These are phyloP conservation scores for Gossypium anomalum DNA, from an alignment of 345 rosid species.

Conservation along the genomic window DNA sequence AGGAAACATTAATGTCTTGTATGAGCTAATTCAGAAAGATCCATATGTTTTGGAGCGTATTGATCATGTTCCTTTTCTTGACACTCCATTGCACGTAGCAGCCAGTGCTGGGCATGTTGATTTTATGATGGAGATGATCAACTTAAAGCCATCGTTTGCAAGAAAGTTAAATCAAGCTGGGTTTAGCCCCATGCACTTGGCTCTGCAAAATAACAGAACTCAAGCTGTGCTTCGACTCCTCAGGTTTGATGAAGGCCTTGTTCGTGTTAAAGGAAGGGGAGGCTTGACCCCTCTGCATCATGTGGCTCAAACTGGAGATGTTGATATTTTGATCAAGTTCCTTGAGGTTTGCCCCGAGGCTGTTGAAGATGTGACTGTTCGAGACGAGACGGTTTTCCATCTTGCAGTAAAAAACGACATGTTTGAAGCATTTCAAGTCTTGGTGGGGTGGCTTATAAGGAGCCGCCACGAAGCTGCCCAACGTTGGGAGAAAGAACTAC, in stretches of 20 bases:
- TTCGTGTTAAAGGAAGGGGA: constrained; percentile 19
- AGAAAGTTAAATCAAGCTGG: too few species aligned
- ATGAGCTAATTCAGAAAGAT: constrained; percentile 1
- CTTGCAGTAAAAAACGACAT: not conserved
- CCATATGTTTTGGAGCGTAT: constrained; percentile 2
- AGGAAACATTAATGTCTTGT: constrained; percentile 11
- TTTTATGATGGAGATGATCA: constrained; percentile 8
- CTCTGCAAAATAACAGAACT: too few species aligned
- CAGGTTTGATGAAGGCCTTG: too few species aligned
- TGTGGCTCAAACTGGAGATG: constrained; percentile 7
- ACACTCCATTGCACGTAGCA: constrained; percentile 26
- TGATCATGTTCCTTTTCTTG: constrained; percentile 18
- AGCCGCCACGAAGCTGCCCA: not conserved
- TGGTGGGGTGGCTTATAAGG: too few species aligned
- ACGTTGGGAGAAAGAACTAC: not conserved
- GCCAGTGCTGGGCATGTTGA: constrained; percentile 10
- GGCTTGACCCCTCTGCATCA: constrained; percentile 23
- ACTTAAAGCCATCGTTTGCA: too few species aligned
- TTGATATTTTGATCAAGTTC: not conserved
- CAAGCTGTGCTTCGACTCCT: too few species aligned
- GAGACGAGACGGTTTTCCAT: constrained; percentile 15
- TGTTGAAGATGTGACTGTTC: too few species aligned
- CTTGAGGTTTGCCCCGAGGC: too few species aligned
- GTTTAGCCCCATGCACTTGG: too few species aligned
- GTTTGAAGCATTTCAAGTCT: not conserved